Base-by-base conservation (phyloP, 1,139 yeast species). In the Zygotorulaspora mrakii region DNA sequence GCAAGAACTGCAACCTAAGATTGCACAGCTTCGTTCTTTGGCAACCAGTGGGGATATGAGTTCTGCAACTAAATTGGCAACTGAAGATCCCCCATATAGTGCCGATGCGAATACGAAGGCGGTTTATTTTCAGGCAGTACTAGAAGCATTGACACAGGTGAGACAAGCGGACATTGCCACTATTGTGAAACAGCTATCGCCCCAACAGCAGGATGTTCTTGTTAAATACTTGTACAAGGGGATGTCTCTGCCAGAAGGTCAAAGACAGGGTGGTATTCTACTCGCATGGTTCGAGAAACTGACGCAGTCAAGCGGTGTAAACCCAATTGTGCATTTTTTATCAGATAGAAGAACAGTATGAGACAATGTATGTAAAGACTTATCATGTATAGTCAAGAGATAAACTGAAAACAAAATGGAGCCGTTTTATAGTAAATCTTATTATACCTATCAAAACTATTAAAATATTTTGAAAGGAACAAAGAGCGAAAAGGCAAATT, bases 271-370 rank as follows among this genome's bases (percentile, higher is more conserved):
- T 14, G 95, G 95, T 33, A 71, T 82, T 40, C 65, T 94, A 54
- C 76, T 94, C 57, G 75, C 80, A 27, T 94, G 98, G 98, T 87
- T 83, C 60, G 97, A 91, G 55, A 88, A 87, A 65, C 77, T 94
- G 17, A 81, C 86, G 28, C 94, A 83, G 48, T 67, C 77, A 31
- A 77, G 89, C 10, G 97, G 97, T 12, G 79, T 84, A 60, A 96
- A 95, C 8, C 85, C 95, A 30, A 82, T 91, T 53, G 84, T 85
- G 36, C 79, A 96, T 54, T 87, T 77, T 64, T 72, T 88, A 66
- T 76, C 88, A 35, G 97, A 89, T 65, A 76, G 95, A 68, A 76
- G 94, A 61, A 78, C 87, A 11, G 85, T 87, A 29, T 56, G 40
- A 37, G 30, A 17, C 12, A 17, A 17, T 16, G 11, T 30, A 14